Evolutionary conservation across 2,329 filamentous ascomycete species (phyloP), one percentile per base, ranked within the genome.

Genomic region (Ceratocystis variospora): DNA sequence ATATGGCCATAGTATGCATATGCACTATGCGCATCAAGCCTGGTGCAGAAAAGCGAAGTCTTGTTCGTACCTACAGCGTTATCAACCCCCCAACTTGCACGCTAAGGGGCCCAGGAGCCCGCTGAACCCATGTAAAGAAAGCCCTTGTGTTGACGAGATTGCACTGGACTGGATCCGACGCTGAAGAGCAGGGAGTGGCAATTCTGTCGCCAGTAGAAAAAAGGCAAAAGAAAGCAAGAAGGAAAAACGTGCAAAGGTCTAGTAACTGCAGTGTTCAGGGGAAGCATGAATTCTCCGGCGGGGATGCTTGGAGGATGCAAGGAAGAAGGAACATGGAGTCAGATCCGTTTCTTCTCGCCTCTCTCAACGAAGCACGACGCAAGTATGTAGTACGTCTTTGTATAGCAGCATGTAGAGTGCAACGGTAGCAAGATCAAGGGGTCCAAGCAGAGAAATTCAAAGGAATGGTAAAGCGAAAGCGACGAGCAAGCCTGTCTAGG

Each of bases 231-330:
- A 19, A n/a, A n/a, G 33, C 15, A 22, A 22, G 46, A 50, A 50
- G 46, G 19, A 50, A 19, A 19, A 19, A 22, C 46, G 6, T 50
- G 46, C 46, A 22, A 50, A 50, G 17, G 53, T 12, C 53, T 31
- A 57, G 12, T 28, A 17, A 28, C 53, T 57, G 53, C 53, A 57
- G 53, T 57, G 53, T 57, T 57, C 53, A 57, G 53, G 53, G 53
- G 46, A 50, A 57, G 25, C 17, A 5, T 57, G 22, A 31, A 57
- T 31, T 10, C 10, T 10, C 25, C 25, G 22, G 15, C 8, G 53
- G 53, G 25, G 22, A 22, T 10, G 31, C 8, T 3, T 28, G 19
- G 6, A 57, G 53, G 53, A 25, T 19, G 22, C 33, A 37, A 37
- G 33, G 8, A 25, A 25, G 50, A 12, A 55, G 50, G 6, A 19